Evolutionary conservation across 257 asterid species (phyloP).

Genomic region (Nicotiana attenuata): DNA sequence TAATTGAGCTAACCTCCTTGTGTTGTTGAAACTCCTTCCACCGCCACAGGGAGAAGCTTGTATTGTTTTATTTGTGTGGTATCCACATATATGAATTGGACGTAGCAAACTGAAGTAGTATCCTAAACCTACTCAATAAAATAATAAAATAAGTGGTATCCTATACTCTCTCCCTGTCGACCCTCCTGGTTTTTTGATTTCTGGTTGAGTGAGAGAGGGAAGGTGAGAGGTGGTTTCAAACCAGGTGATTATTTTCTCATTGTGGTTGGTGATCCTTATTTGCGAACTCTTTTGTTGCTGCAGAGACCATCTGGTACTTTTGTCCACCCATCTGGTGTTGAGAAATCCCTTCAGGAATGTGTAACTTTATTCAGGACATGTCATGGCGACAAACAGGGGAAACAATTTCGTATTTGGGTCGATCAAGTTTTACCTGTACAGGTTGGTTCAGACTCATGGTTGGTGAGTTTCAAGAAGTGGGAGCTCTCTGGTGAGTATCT

Average conservation of each 20-base stretch:
- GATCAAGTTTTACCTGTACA: constrained; percentile 75
- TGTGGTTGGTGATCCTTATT: constrained; percentile 7
- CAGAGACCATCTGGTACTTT: constrained; percentile 59
- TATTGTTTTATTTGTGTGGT: background rate
- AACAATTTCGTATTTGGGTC: constrained; percentile 70
- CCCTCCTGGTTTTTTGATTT: background rate
- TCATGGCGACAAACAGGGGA: constrained; percentile 70
- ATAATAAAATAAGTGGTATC: background rate
- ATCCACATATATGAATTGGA: background rate
- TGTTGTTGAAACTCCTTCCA: background rate
- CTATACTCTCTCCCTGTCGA: background rate
- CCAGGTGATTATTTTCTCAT: background rate
- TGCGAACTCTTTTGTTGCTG: constrained; percentile 17
- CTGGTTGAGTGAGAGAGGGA: background rate
- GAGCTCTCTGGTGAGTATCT: constrained; percentile 69
- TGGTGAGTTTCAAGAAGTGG: constrained; percentile 85
- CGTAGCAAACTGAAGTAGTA: background rate
- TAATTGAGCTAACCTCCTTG: too few relatives aligned
- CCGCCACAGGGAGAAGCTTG: too few relatives aligned
- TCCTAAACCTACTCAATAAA: background rate
- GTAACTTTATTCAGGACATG: constrained; percentile 40
- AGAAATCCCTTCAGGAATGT: constrained; percentile 52
- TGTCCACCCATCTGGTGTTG: constrained; percentile 77
- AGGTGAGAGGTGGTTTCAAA: background rate
- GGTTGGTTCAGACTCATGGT: constrained; percentile 73